These are phyloP conservation scores for Phaeotremella skinneri DNA, from an alignment of 768 basidiomycete species.

Conservation along the genomic window DNA sequence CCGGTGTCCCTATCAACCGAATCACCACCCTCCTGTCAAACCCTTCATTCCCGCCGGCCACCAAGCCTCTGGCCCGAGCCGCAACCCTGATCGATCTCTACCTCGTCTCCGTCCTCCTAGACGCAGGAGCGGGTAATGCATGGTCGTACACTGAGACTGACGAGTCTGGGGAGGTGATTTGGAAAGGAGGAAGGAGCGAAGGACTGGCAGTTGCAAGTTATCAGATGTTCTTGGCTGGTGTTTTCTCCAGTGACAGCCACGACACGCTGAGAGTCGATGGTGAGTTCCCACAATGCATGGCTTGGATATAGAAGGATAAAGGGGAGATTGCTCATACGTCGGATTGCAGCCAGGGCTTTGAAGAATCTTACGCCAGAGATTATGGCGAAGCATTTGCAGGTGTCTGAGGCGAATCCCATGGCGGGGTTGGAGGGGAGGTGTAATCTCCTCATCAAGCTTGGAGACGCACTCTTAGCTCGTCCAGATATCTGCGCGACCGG, in stretches of 20 bases:
- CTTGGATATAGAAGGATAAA: too few species aligned
- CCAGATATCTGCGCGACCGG: slow-evolving; percentile 68
- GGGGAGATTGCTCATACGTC: slow-evolving; percentile 15
- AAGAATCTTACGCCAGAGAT: slow-evolving; percentile 62
- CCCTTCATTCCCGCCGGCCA: slow-evolving; percentile 23
- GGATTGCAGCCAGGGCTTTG: slow-evolving; percentile 65
- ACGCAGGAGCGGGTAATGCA: slow-evolving; percentile 82
- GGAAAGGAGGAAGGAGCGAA: slow-evolving; percentile 64
- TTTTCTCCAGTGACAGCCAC: slow-evolving; percentile 67
- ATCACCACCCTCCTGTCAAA: slow-evolving; percentile 58
- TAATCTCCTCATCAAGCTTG: slow-evolving; percentile 69
- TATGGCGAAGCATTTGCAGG: slow-evolving; percentile 74
- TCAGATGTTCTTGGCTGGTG: slow-evolving; percentile 79
- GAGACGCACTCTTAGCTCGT: slow-evolving; percentile 64
- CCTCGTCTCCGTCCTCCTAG: slow-evolving; percentile 80
- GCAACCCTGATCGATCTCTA: slow-evolving; percentile 84
- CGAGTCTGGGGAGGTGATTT: slow-evolving; percentile 15
- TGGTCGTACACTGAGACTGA: slow-evolving; percentile 71
- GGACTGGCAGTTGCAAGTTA: slow-evolving; percentile 83
- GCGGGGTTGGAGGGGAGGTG: slow-evolving; percentile 85
- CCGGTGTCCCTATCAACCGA: slow-evolving; percentile 53
- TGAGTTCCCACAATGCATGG: slow-evolving; percentile 52
- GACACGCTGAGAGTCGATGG: slow-evolving; percentile 78
- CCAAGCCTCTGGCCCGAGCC: slow-evolving; percentile 56
- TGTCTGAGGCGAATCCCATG: slow-evolving; percentile 72